Base-by-base conservation (phyloP, 192 early-diverging fungal genomes). In the Entomortierella chlamydospora region DNA sequence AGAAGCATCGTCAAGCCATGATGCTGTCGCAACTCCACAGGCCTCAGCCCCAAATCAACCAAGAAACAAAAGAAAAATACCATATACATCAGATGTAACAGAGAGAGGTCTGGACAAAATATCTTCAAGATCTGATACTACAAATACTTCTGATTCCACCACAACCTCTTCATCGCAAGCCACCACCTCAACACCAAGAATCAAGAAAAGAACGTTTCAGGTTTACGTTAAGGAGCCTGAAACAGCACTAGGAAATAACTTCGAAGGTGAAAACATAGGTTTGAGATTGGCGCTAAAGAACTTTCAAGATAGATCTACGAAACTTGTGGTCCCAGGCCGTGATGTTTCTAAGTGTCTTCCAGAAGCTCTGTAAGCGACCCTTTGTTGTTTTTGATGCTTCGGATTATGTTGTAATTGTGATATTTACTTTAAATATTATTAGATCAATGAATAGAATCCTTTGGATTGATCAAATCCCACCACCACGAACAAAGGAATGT, bases 51-150 rank as follows among this genome's bases (percentile, higher is more conserved):
- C 52, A 54, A 54, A 54, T 25, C 52, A 28, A 2, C 52, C 4
- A 54, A 54, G 52, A 47, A 47, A 47, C 52, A 54, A 54, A 54
- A 25, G 52, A 54, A 54, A 54, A 54, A 54, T 54, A 15, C 52
- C 10, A 54, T 5, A 54, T 54, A 5, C 52, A 54, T 15, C 52
- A 54, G 52, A 54, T 30, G 52, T 54, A 54, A 23, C 52, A 54
- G 52, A 54, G 52, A 54, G 15, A 15, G 26, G 15, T 54, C 23
- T 54, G 23, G 28, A 29, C 52, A 29, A 54, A 9, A 18, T 54
- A 54, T 54, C 52, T 2, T 54, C 28, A 54, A 15, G 3, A 54
- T 54, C 52, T 11, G 45, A 47, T 20, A 47, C 52, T 30, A 54
- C 52, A 54, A 23, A 23, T 54, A 29, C 52, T 54, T 54, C 52